Evolutionary conservation across 2,329 filamentous ascomycete species (phyloP).

Genomic region (Apiospora sp.): DNA sequence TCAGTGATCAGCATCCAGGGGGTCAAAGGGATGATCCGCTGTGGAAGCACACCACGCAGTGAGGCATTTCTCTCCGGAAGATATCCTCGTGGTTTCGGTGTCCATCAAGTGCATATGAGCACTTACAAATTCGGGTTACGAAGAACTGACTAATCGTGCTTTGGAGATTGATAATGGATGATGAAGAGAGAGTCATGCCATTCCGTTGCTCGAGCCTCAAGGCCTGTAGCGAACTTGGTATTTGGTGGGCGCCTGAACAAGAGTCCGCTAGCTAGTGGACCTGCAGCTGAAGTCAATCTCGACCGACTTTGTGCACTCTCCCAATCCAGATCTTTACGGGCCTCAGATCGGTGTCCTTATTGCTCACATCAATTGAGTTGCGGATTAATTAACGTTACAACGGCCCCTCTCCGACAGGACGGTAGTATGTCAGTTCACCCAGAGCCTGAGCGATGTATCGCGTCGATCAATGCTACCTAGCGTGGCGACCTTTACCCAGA

Average conservation of each 20-base stretch:
- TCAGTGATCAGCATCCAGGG: constrained; percentile 2
- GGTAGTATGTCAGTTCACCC: not conserved
- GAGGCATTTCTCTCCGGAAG: constrained; percentile 6
- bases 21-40: not conserved
- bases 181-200: not conserved
- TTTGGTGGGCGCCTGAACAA: not conserved
- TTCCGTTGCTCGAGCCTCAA: not conserved
- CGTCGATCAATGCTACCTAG: constrained; percentile 15
- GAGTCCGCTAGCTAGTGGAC: not conserved
- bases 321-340: constrained; percentile 7
- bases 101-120: not conserved
- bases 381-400: constrained; percentile 14
- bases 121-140: not conserved
- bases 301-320: not conserved
- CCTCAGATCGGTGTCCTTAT: constrained; percentile 2
- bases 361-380: constrained; percentile 10
- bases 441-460: not conserved
- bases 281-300: constrained; percentile 10
- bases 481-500: constrained; percentile 10
- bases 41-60: not conserved
- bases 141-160: constrained; percentile 15
- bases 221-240: not conserved
- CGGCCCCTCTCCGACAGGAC: constrained; percentile 4
- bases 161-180: not conserved
- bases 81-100: not conserved